Evolutionary conservation across 1,139 yeast genomes (phyloP).

Genomic region (Hemisphaericaspora xylofermentans): DNA sequence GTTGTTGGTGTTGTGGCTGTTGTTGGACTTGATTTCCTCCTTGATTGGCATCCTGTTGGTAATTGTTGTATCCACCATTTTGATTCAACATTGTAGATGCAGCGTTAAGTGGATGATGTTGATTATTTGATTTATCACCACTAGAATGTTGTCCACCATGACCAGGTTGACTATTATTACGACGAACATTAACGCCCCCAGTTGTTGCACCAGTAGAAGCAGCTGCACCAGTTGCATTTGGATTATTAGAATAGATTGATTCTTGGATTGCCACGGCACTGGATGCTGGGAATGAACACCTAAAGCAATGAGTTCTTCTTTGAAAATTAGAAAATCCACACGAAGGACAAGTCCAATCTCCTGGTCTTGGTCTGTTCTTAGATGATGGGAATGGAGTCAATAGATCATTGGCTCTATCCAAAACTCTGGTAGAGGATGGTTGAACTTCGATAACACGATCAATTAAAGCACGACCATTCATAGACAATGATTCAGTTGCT

Average conservation of each 20-base stretch:
- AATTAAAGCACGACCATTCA: conserved; percentile 77
- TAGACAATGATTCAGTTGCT: conserved; percentile 70
- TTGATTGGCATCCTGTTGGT: conserved; percentile 3
- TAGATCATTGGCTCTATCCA: conserved; percentile 80
- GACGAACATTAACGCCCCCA: conserved; percentile 9
- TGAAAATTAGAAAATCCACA: conserved; percentile 96
- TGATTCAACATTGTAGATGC: conserved; percentile 13
- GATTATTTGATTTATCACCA: conserved; percentile 12
- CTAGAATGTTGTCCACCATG: conserved; percentile 1
- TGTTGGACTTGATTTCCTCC: conserved; percentile 1
- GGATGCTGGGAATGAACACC: conserved; percentile 88
- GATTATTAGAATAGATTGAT: conserved; percentile 21
- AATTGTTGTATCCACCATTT: conserved; percentile 9
- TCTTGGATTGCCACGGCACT: conserved; percentile 67
- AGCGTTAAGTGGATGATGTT: conserved; percentile 12
- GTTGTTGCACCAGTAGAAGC: background rate
- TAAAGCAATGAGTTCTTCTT: conserved; percentile 89
- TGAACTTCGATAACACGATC: conserved; percentile 81
- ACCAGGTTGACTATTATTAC: conserved; percentile 15
- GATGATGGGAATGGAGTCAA: conserved; percentile 84
- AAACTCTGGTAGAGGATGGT: conserved; percentile 75
- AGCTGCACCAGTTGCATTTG: conserved; percentile 6
- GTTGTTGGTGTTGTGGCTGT: conserved; percentile 8
- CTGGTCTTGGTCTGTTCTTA: conserved; percentile 91
- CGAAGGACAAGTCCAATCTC: conserved; percentile 96